Conservation (phyloP, 2,329 filamentous ascomycete species). For the Sporothrix protearum region DNA sequence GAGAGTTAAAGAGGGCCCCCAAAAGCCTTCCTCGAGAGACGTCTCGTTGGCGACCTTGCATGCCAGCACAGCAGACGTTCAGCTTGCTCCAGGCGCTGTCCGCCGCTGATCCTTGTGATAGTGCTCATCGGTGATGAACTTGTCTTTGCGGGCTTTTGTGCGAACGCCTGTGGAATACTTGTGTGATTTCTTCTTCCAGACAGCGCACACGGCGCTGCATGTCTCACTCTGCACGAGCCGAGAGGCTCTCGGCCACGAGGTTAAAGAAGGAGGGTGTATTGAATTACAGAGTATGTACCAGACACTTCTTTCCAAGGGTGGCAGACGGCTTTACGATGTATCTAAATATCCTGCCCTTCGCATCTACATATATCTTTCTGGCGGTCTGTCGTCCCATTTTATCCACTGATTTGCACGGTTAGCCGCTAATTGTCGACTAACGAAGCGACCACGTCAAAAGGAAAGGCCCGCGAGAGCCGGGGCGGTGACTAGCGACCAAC, state of each 20-base stretch:
- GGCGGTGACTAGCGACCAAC: slow-evolving; percentile 20
- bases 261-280: neutral
- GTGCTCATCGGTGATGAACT: neutral
- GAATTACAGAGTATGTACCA: neutral
- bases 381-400: neutral
- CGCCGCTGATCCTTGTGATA: neutral
- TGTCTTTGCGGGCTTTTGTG: neutral
- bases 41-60: slow-evolving; percentile 18
- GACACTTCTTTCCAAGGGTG: too few species aligned
- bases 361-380: neutral
- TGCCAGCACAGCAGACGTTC: slow-evolving; percentile 20
- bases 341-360: too few species aligned
- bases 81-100: slow-evolving; percentile 16
- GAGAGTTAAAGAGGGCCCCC: neutral
- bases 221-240: slow-evolving; percentile 20
- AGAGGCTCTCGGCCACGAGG: slow-evolving; percentile 13
- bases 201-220: slow-evolving; percentile 15
- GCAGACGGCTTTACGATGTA: too few species aligned
- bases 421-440: slow-evolving; percentile 6
- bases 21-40: neutral
- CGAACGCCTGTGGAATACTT: slow-evolving; percentile 9
- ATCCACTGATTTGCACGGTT: slow-evolving; percentile 12
- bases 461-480: slow-evolving; percentile 22
- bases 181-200: neutral
- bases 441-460: slow-evolving; percentile 12